Percentiles rank a stretch among this genome's conserved stretches.
Evolutionary conservation across 1,139 yeast species (phyloP).

Genomic region (Blastobotrys arbuscula): DNA sequence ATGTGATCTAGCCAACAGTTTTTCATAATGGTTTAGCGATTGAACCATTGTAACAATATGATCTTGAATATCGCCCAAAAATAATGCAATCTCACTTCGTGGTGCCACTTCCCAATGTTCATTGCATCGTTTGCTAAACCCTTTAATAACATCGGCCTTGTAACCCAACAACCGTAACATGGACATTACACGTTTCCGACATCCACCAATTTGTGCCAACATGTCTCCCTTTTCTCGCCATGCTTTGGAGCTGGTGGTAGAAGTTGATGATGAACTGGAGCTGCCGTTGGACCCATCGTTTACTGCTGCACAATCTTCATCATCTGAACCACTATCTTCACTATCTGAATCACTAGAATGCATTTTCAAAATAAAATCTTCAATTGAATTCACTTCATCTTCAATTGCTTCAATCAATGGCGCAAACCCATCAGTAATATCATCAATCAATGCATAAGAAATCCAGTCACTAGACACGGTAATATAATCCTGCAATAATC

Average conservation of each 20-base stretch:
- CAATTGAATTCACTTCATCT: slow-evolving; percentile 87
- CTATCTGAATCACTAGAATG: slow-evolving; percentile 15
- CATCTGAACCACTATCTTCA: slow-evolving; percentile 15
- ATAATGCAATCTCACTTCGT: slow-evolving; percentile 47
- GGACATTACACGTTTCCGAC: slow-evolving; percentile 87
- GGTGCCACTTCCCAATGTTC: slow-evolving; percentile 48
- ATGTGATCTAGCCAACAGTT: slow-evolving; percentile 87
- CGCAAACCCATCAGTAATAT: slow-evolving; percentile 88
- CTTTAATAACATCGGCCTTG: slow-evolving; percentile 93
- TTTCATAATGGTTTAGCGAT: slow-evolving; percentile 81
- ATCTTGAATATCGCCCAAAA: slow-evolving; percentile 95
- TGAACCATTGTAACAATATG: slow-evolving; percentile 96
- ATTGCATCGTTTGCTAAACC: slow-evolving; percentile 95
- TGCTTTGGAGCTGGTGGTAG: slow-evolving; percentile 2
- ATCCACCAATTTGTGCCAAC: slow-evolving; percentile 79
- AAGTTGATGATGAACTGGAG: slow-evolving; percentile 2
- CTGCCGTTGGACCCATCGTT: background rate
- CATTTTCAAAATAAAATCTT: slow-evolving; percentile 41
- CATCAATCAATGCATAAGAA: slow-evolving; percentile 89
- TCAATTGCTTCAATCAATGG: slow-evolving; percentile 85
- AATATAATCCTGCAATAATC: slow-evolving; percentile 84
- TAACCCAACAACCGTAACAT: slow-evolving; percentile 85
- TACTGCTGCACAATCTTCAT: background rate
- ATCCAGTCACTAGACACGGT: slow-evolving; percentile 89
- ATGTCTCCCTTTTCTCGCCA: slow-evolving; percentile 35